Base-by-base conservation (phyloP, 331 rosid genomes). In the Acacia pycnantha region DNA sequence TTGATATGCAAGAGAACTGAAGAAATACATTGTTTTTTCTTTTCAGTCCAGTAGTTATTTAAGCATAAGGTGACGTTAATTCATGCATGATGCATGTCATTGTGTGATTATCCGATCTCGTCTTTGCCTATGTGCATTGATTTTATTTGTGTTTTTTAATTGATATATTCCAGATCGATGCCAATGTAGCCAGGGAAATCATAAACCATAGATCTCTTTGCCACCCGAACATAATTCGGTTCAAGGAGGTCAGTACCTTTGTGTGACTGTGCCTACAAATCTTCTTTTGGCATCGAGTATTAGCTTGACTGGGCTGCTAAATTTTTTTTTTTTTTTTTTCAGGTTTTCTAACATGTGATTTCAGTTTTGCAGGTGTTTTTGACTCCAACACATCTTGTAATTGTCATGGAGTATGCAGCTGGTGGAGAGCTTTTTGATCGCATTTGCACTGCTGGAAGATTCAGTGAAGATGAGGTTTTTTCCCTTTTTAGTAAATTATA, bases 351-450 rank as follows among this genome's bases (percentile, higher is more conserved):
- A 83, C 35, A 26, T 27, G 81, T 62, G 53, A 21, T 85, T 81
- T 82, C 80, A 77, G 74, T 74, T 62, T 81, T 79, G 84, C 77
- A 93, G 97, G 90, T 93, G 85, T 88, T 88, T 64, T 78, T 93
- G 90, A 93, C 97, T 43, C 90, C 94, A 29, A 90, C 90, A 8
- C 93, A 93, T 89, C 87, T 93, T 77, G 93, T 89, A 62, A 88
- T 93, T 33, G 91, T 91, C 19, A 91, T 91, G 92, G 97, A 93
- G 84, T 88, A 91, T 74, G 97, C 97, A 1, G 84, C 93, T 2
- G 92, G 92, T 40, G 97, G 94, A 66, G 97, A 93, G 71, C 81
- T 93, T 24, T 93, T 89, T 83, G 87, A 93, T 59, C 84, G 90
- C 41, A 90, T 93, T 72, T 88, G 91, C 77, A 83, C 6, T 75